Evolutionary conservation across 2,329 filamentous ascomycete species (phyloP), one percentile per base, ranked within the genome.

Genomic region (Eutypa lata): DNA sequence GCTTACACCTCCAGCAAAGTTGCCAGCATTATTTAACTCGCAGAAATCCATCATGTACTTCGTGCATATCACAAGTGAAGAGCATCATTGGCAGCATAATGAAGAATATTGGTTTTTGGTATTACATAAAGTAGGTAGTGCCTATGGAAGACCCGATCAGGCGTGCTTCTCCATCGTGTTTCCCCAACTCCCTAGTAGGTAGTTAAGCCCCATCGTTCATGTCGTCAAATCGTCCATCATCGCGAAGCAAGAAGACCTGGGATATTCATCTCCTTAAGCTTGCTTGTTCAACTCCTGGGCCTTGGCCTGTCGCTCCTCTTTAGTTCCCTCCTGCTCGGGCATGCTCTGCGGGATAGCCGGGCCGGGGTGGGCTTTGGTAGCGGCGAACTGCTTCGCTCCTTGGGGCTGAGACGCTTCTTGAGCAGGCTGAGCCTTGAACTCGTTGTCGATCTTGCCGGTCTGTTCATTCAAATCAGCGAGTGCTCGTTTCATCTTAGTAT

Each of bases 271-370:
- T n/a, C n/a, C n/a, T n/a, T n/a, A n/a, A n/a, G n/a, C n/a, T n/a
- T n/a, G n/a, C n/a, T 87, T 83, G 76, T 90, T 90, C 69, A 90
- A 62, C 63, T 82, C 82, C 67, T 84, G 74, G 55, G 83, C 84
- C 68, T 82, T 85, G 13, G 80, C 83, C 63, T 79, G 74, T 50
- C 87, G 80, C 64, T 90, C 87, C 67, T 88, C 86, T 71, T 87
- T 88, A 53, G 80, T 83, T 16, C 82, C 84, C 72, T 86, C 82
- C 67, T 80, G 67, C 48, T 79, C 70, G 16, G 77, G 76, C 72
- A 84, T 77, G 55, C 78, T 74, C 57, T 82, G 69, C 18, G 80
- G 73, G 24, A 84, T 61, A 26, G 73, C 83, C 16, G 84, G 84
- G 33, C 84, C 84, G 13, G 82, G 83, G 49, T 80, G 73, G 18